Base-by-base conservation (phyloP, 2,329 filamentous ascomycete species). In the Cladobotryum mycophilum region DNA sequence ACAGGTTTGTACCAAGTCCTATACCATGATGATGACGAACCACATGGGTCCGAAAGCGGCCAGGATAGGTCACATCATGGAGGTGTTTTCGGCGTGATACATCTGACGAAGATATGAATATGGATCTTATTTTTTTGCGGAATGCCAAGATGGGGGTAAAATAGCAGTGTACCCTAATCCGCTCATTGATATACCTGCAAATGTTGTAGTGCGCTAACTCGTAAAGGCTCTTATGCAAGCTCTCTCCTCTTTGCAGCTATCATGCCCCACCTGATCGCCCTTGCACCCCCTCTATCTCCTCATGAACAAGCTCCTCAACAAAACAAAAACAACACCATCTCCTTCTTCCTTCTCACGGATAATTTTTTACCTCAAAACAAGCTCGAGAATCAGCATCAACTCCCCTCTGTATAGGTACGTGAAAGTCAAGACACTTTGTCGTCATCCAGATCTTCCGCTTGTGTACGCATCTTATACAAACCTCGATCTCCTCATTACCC, bases 391-490 rank as follows among this genome's bases (percentile, higher is more conserved):
- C 47, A 47, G 41, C 25, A 45, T 42, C 52, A 52, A 52, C 47
- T 37, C 48, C 49, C 15, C 34, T 3, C 13, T 38, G 2, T 41
- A 53, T 36, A 45, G 48, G 49, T 51, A 51, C 22, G 40, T 38
- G 40, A n/a, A 34, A 13, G 4, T 51, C 14, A 59, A 49, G 55
- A 58, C 55, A 55, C 43, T 45, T 11, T 44, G 36, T 44, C 36
- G 22, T 30, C 25, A 30, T 30, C 25, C 25, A 30, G 25, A 30
- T 30, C 25, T 2, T 30, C 25, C 25, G 25, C 9, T 30, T 30
- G 6, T 11, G 25, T 30, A 30, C 25, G 25, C 4, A 8, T 30
- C 25, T 30, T 30, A 30, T 30, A 30, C 25, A 30, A 5, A 30
- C 25, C 25, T 30, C 25, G 25, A 45, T 48, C 56, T 30, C 49